These are phyloP conservation scores for Camillea tinctor DNA, from an alignment of 2,329 filamentous ascomycete genomes.

Conservation along the genomic window DNA sequence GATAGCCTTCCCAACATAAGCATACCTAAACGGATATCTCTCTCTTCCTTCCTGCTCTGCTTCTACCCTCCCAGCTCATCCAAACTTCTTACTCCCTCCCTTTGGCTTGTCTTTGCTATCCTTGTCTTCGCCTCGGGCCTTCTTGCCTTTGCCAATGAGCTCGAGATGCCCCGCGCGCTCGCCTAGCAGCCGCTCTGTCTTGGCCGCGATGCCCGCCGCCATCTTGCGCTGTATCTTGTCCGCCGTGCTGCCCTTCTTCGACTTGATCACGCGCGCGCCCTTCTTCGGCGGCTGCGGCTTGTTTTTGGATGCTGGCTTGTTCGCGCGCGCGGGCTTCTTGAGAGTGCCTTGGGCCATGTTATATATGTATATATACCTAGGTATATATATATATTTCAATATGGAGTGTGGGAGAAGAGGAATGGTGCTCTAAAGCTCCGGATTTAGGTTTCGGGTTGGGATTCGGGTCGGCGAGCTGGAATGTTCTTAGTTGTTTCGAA, in stretches of 20 bases:
- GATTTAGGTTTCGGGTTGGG: no score
- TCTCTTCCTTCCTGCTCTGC: background rate
- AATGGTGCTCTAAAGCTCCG: no score
- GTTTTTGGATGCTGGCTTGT: slow-evolving; percentile 26
- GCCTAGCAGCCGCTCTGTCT: slow-evolving; percentile 58
- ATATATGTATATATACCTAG: no score
- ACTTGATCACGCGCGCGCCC: slow-evolving; percentile 32
- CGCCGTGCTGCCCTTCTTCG: slow-evolving; percentile 34
- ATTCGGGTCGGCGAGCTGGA: no score
- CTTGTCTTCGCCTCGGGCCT: slow-evolving; percentile 32
- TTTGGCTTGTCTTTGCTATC: slow-evolving; percentile 27
- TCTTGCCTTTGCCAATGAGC: slow-evolving; percentile 52
- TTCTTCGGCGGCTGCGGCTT: slow-evolving; percentile 26
- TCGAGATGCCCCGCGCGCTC: slow-evolving; percentile 60
- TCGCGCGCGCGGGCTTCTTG: slow-evolving; percentile 45
- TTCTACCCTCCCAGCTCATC: slow-evolving; percentile 45
- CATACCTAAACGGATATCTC: background rate
- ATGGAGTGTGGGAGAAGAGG: background rate
- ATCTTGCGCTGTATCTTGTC: slow-evolving; percentile 57
- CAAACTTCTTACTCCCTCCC: slow-evolving; percentile 56
- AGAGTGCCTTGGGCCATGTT: slow-evolving; percentile 55
- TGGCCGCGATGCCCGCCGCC: slow-evolving; percentile 51
- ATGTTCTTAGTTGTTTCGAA: no score
- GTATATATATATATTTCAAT: slow-evolving; percentile 4
- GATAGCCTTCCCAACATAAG: no score